These are phyloP conservation scores for Lyophyllum decastes DNA, from an alignment of 768 basidiomycete species.

Conservation along the genomic window DNA sequence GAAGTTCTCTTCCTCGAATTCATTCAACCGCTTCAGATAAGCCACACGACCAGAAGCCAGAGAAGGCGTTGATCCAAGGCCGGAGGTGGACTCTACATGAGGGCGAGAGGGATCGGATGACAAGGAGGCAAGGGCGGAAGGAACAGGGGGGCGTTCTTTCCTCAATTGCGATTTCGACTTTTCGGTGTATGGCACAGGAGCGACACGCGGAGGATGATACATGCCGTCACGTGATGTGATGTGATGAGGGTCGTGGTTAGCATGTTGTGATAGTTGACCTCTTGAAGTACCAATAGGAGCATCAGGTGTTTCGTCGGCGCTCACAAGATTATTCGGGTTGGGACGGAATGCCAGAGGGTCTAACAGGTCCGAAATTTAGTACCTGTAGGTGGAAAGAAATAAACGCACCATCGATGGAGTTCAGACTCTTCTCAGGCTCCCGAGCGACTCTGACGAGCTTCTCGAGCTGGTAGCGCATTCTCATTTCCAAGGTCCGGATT, in stretches of 20 bases:
- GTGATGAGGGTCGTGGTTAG: neutral
- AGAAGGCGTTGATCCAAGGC: conserved; percentile 63
- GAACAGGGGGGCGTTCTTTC: conserved; percentile 55
- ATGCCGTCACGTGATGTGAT: conserved; percentile 43
- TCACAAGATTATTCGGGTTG: conserved; percentile 76
- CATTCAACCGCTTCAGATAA: conserved; percentile 76
- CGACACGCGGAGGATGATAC: conserved; percentile 86
- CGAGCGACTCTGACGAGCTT: conserved; percentile 83
- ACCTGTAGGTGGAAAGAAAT: neutral
- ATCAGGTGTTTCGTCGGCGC: conserved; percentile 30
- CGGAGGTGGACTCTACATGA: conserved; percentile 70
- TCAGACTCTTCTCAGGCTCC: conserved; percentile 46
- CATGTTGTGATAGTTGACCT: neutral
- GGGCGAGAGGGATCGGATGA: conserved; percentile 72
- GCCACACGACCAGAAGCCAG: conserved; percentile 68
- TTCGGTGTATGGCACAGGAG: conserved; percentile 81
- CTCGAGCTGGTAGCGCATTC: conserved; percentile 95
- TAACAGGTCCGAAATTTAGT: conserved; percentile 27
- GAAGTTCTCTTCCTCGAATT: conserved; percentile 96
- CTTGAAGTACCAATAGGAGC: conserved; percentile 11
- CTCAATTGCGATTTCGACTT: conserved; percentile 47
- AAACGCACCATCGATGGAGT: conserved; percentile 59
- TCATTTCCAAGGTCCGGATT: conserved; percentile 76
- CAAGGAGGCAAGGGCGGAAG: conserved; percentile 64
- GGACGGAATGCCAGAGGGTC: conserved; percentile 93